Evolutionary conservation across 1,284 basidiomycete genomes (phyloP).

Genomic region (Cryptococcus sp.): DNA sequence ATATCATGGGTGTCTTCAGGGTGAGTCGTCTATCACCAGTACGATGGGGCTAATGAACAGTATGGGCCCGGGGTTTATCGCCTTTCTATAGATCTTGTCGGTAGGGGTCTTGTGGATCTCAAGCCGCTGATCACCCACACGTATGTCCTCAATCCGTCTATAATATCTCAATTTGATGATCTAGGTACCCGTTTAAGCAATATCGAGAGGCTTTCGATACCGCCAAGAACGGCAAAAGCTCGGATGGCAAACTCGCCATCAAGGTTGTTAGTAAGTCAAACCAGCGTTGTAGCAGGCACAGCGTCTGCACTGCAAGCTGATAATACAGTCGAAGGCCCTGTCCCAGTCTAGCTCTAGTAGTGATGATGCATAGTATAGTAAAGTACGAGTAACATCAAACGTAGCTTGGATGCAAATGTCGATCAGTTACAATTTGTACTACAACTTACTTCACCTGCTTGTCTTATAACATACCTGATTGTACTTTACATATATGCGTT

Average conservation of each 20-base stretch:
- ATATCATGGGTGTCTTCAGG: slow-evolving; percentile 30
- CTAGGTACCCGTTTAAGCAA: slow-evolving; percentile 54
- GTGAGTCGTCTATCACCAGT: slow-evolving; percentile 1
- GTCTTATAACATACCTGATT: too few relatives aligned
- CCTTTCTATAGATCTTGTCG: slow-evolving; percentile 55
- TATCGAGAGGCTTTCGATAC: slow-evolving; percentile 52
- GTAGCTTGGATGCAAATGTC: too few relatives aligned
- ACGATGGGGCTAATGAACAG: neutral
- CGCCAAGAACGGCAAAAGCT: slow-evolving; percentile 61
- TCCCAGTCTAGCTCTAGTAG: too few relatives aligned
- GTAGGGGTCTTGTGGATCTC: slow-evolving; percentile 53
- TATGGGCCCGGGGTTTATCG: slow-evolving; percentile 49
- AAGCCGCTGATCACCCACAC: slow-evolving; percentile 54
- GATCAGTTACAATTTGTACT: too few relatives aligned
- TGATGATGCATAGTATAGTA: too few relatives aligned
- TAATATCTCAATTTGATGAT: slow-evolving; percentile 1
- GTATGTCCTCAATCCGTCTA: neutral
- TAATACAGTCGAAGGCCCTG: neutral
- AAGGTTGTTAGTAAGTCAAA: slow-evolving; percentile 14
- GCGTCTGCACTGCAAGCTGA: too few relatives aligned
- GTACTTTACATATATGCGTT: too few relatives aligned
- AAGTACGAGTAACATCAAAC: too few relatives aligned
- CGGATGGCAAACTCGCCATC: slow-evolving; percentile 48
- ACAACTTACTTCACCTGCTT: too few relatives aligned
- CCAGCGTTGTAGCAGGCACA: neutral